Conservation (phyloP, 2,329 filamentous ascomycete genomes). For the Penicillium crustosum region DNA sequence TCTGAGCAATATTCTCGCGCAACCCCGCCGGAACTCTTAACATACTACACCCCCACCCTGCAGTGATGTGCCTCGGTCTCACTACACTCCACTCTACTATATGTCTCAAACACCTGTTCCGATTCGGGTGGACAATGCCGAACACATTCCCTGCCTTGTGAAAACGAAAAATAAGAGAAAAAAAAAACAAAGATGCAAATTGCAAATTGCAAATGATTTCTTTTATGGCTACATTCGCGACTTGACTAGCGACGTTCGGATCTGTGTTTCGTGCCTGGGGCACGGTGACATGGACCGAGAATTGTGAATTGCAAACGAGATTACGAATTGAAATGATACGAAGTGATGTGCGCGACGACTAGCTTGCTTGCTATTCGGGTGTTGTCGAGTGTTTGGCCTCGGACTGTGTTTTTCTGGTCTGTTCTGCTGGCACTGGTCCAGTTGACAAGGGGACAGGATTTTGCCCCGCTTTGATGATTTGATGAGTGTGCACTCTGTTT, state of each 20-base stretch:
- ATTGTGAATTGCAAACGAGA: constrained; percentile 2
- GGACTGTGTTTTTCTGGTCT: background rate
- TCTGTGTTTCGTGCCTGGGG: background rate
- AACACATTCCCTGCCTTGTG: background rate
- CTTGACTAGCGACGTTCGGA: background rate
- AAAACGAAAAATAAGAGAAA: background rate
- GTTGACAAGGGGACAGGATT: background rate
- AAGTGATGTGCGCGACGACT: background rate
- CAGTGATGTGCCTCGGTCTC: background rate
- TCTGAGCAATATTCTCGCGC: constrained; percentile 34
- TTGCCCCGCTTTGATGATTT: background rate
- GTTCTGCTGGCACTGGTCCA: background rate
- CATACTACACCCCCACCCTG: background rate
- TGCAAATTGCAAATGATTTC: background rate
- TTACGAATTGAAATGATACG: constrained; percentile 11
- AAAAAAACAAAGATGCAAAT: background rate
- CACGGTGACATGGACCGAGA: background rate
- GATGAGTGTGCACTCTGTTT: background rate
- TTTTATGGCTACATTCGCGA: constrained; percentile 1
- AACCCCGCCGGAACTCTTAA: constrained; percentile 29
- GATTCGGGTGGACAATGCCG: background rate
- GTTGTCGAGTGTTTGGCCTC: background rate
- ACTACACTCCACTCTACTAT: background rate
- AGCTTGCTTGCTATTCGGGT: background rate
- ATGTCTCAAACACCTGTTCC: background rate